Conservation (phyloP, 2,329 filamentous ascomycete genomes). For the Cercospora brassicicola region DNA sequence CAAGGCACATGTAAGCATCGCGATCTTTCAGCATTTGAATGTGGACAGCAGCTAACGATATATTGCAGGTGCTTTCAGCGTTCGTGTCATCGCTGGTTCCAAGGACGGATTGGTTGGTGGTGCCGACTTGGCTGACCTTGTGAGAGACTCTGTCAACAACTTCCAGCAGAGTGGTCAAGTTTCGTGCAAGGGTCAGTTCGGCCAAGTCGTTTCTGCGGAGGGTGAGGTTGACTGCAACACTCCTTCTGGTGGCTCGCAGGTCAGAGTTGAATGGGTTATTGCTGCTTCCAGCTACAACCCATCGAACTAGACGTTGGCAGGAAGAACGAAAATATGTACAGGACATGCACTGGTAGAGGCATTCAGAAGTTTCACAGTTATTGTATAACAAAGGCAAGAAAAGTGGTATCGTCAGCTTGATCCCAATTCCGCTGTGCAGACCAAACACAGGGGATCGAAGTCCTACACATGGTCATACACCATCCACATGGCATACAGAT, state of each 20-base stretch:
- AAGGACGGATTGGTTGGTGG: constrained; percentile 10
- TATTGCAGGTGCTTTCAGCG: constrained; percentile 12
- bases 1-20: constrained; percentile 7
- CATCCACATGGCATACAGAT: background rate
- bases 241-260: background rate
- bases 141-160: constrained; percentile 7
- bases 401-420: background rate
- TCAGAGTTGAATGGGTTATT: constrained; percentile 14
- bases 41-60: background rate
- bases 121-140: constrained; percentile 7
- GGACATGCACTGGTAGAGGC: background rate
- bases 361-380: background rate
- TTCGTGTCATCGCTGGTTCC: constrained; percentile 11
- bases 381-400: background rate
- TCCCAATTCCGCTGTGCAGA: background rate
- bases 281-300: constrained; percentile 13
- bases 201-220: constrained; percentile 5
- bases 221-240: constrained; percentile 13
- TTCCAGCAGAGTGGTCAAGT: background rate
- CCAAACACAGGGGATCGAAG: no score
- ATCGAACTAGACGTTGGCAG: constrained; percentile 4
- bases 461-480: background rate
- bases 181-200: constrained; percentile 2
- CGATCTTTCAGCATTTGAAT: background rate
- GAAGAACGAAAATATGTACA: background rate